Conservation (phyloP, 257 asterid species). For the Penstemon davidsonii region DNA sequence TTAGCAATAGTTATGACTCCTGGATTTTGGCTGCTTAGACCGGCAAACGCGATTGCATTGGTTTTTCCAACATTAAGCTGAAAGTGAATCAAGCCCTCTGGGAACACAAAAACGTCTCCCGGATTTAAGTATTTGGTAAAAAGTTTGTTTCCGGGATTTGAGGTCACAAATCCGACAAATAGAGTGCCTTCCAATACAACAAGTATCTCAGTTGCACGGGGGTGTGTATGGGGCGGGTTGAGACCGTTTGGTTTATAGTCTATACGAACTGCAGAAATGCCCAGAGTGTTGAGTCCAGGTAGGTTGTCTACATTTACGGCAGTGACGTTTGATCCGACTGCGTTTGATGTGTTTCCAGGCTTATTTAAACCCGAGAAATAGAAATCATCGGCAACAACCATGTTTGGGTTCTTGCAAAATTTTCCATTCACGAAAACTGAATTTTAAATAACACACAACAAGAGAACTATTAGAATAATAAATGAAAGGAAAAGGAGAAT, state of each 20-base stretch:
- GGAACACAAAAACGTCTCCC: slow-evolving; percentile 28
- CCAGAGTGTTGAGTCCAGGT: slow-evolving; percentile 33
- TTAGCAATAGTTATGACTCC: slow-evolving; percentile 32
- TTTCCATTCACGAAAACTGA: slow-evolving; percentile 33
- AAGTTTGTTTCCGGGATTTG: slow-evolving; percentile 24
- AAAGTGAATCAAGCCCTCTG: slow-evolving; percentile 33
- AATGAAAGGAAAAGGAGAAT: no score
- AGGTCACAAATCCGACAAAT: slow-evolving; percentile 28
- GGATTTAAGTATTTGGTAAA: slow-evolving; percentile 10
- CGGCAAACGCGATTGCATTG: slow-evolving; percentile 17
- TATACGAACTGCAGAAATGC: slow-evolving; percentile 25
- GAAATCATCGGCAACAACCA: slow-evolving; percentile 26
- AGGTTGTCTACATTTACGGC: slow-evolving; percentile 21
- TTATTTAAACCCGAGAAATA: slow-evolving; percentile 17
- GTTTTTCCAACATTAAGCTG: slow-evolving; percentile 21
- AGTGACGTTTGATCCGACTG: slow-evolving; percentile 11
- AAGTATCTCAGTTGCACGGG: slow-evolving; percentile 27
- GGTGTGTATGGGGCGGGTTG: slow-evolving; percentile 32
- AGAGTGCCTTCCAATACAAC: slow-evolving; percentile 26
- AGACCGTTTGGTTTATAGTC: slow-evolving; percentile 27
- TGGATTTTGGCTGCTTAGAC: slow-evolving; percentile 33
- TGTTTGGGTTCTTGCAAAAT: slow-evolving; percentile 28
- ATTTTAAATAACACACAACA: background rate
- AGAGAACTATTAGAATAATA: no score
- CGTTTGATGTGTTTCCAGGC: slow-evolving; percentile 7